Percentiles rank a stretch among this genome's conserved stretches.
Evolutionary conservation across 139 green algal genomes (phyloP).

Genomic region (Coccomyxa sp.): DNA sequence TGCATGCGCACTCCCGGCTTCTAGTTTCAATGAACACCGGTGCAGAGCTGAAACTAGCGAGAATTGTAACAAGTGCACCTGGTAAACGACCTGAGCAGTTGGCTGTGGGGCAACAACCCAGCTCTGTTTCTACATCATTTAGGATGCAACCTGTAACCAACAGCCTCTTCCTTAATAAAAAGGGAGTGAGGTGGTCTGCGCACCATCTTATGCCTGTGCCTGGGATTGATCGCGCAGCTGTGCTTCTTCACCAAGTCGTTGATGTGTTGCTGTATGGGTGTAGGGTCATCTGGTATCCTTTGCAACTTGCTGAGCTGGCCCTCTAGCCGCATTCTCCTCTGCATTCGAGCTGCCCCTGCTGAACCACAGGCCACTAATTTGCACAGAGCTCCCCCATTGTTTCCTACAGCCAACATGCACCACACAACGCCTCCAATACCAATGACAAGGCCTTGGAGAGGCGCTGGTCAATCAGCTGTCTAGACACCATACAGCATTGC

Average conservation of each 20-base stretch:
- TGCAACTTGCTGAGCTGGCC: neutral
- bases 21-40: too few species aligned
- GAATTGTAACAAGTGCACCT: too few species aligned
- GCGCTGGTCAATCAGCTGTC: neutral
- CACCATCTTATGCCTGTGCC: neutral
- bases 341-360: neutral
- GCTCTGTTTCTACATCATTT: neutral
- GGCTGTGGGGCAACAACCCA: neutral
- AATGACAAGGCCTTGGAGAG: neutral
- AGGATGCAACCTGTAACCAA: neutral
- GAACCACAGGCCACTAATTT: neutral
- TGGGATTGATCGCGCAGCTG: neutral
- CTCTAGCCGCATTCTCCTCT: conserved; percentile 5
- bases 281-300: neutral
- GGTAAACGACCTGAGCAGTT: too few species aligned
- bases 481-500: neutral
- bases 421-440: neutral
- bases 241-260: neutral
- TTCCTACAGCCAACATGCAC: neutral
- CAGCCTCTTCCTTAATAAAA: neutral
- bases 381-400: neutral
- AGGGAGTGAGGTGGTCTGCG: neutral
- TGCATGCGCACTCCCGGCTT: too few species aligned
- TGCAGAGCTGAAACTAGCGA: too few species aligned
- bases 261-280: neutral